phyloP scores from a whole-genome alignment of 2,329 filamentous ascomycete species.

The Penicillium paneum region DNA sequence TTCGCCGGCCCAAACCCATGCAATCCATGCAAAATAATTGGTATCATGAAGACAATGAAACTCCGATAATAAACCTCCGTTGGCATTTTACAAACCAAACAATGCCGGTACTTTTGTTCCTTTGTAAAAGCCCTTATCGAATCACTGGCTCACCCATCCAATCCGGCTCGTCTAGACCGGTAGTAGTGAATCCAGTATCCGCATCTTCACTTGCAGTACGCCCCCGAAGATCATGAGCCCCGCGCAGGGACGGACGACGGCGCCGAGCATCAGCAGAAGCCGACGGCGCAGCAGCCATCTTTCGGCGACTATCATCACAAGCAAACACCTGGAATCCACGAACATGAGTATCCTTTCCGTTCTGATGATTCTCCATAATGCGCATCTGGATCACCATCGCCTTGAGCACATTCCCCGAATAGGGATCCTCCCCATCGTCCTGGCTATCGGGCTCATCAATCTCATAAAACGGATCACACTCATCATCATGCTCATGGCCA shows the following conservation, averaged over 20 bases:
- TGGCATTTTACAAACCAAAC: conserved; percentile 2
- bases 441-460: conserved; percentile 28
- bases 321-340: conserved; percentile 85
- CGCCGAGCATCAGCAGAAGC: conserved; percentile 33
- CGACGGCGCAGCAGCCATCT: conserved; percentile 31
- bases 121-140: conserved; percentile 27
- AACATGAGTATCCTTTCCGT: conserved; percentile 98
- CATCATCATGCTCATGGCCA: conserved; percentile 13
- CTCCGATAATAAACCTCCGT: conserved; percentile 5
- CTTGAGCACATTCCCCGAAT: conserved; percentile 70
- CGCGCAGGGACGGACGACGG: conserved; percentile 30
- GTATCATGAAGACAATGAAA: conserved; percentile 21
- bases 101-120: background rate
- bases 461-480: conserved; percentile 26
- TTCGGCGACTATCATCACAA: conserved; percentile 40
- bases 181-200: conserved; percentile 24
- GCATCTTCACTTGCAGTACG: conserved; percentile 24
- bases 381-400: conserved; percentile 88
- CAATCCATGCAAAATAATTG: background rate
- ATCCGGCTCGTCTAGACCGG: conserved; percentile 44
- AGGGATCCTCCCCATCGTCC: conserved; percentile 34
- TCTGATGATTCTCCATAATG: conserved; percentile 95
- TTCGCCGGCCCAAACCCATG: background rate
- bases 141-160: conserved; percentile 52
- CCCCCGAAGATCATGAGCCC: conserved; percentile 22